phyloP scores from a whole-genome alignment of 768 basidiomycete genomes.

The Collybia nuda region DNA sequence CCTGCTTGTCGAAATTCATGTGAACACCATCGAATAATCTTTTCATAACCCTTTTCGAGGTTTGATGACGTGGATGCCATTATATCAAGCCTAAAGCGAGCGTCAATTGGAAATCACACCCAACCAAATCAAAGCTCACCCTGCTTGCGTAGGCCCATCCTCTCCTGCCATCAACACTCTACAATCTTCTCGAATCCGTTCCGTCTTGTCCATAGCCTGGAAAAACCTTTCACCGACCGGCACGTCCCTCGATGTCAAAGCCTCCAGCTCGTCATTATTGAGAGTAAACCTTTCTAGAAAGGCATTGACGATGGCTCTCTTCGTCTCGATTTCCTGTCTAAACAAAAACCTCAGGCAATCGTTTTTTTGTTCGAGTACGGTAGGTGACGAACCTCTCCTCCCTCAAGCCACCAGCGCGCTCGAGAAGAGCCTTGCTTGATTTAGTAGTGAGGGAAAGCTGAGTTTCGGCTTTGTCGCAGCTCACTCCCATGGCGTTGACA shows the following conservation, averaged over 20 bases:
- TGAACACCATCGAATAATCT: conserved; percentile 82
- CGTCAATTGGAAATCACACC: not conserved
- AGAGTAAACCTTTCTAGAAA: conserved; percentile 91
- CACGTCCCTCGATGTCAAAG: conserved; percentile 77
- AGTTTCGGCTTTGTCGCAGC: conserved; percentile 81
- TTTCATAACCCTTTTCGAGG: conserved; percentile 88
- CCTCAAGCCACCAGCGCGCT: conserved; percentile 76
- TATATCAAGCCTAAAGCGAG: conserved; percentile 70
- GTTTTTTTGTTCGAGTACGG: not conserved
- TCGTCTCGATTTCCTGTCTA: conserved; percentile 70
- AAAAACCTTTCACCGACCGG: conserved; percentile 77
- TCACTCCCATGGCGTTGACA: conserved; percentile 74
- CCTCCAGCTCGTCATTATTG: conserved; percentile 65
- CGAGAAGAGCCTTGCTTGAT: conserved; percentile 76
- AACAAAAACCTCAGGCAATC: not conserved
- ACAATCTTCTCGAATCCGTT: conserved; percentile 82
- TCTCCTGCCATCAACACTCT: conserved; percentile 85
- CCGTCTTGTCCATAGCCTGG: conserved; percentile 82
- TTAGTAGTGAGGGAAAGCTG: conserved; percentile 75
- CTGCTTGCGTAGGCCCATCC: conserved; percentile 73
- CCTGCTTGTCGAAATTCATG: conserved; percentile 84
- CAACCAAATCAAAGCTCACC: conserved; percentile 40
- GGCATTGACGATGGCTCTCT: conserved; percentile 69
- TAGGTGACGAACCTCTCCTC: conserved; percentile 59
- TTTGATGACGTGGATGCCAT: conserved; percentile 79